Evolutionary conservation across 1,284 basidiomycete genomes (phyloP), one percentile per base, ranked within the genome.

Genomic region (Taiwanofungus camphoratus): DNA sequence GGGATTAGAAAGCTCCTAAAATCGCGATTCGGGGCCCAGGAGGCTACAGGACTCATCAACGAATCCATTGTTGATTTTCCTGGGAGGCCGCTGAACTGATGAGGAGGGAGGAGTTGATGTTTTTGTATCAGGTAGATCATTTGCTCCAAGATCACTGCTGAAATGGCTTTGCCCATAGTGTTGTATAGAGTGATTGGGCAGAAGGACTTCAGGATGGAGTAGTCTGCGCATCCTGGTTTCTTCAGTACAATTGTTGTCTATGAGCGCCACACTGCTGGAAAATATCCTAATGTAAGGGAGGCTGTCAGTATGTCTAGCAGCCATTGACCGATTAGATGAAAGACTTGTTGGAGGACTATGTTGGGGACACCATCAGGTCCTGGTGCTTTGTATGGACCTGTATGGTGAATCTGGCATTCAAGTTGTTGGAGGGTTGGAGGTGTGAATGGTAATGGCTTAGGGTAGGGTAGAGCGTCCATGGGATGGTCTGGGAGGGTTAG

Each of bases 161-260:
- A 53, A 2, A 62, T 44, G 1, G 63, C 34, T 39, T 69, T 69
- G 6, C 56, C 56, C 8, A 67, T 48, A 1, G 55, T 60, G 38
- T 63, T 53, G 0, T 62, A 52, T 1, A 72, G 61, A 0, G 61
- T 60, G 2, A 71, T 68, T 0, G 68, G 69, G 0, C 65, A 47
- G 41, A 64, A 69, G 0, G 68, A 50, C 9, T 58, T 59, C 0
- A 65, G 44, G 0, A 52, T 24, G 0, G 49, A 44, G 47, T 73
- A 71, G 41, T 59, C 54, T 0, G 58, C 27, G 22, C 61, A 60
- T 0, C 62, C 61, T 2, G 62, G 65, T 46, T 73, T 72, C 9
- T 56, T 40, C 1, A 72, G 44, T 0, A 67, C 62, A 0, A 64
- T 48, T 4, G 63, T 68, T 1, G 44, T 45, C 7, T 52, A 59